Evolutionary conservation across 306 rosid species (phyloP), one percentile per base, ranked within the genome.

Genomic region (Ammopiptanthus mongolicus): DNA sequence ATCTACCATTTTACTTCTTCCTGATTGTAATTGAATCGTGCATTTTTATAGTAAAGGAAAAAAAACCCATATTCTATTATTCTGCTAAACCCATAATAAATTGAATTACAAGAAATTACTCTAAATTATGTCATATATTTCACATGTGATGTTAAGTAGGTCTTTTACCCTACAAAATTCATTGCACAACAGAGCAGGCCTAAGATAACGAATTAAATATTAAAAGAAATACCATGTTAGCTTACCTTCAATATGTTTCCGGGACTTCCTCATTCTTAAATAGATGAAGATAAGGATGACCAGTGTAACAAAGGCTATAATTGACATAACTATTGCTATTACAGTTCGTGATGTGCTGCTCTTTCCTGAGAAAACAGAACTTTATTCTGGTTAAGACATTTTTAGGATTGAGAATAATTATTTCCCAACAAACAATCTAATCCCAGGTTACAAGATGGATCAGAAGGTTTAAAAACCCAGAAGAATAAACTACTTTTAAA

Each of bases 301-400:
- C 42, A 87, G 71, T 23, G 21, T 53, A 17, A 67, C 21, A 14
- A 56, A 19, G 64, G 74, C 72, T 71, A 29, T 60, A 29, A 69
- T 28, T 18, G 86, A 62, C 70, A 78, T 83, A 75, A 67, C 69
- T 14, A 80, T 31, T 34, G 51, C 48, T 10, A 68, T 80, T 6
- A 75, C 48, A 56, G 19, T 78, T 23, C 53, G 15, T 14, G 83
- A 61, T 21, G 61, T 78, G 47, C 46, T 57, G 53, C 62, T 72
- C 34, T 47, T 72, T 19, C 81, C 91, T 87, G 89, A 41, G 11
- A 74, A 63, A 74, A 33, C 14, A 21, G 50, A 73, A 81, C 17
- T n/a, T 53, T 2, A 18, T n/a, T 6, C 33, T 21, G 8, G 15
- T 52, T n/a, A 44, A 64, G 17, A 39, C 22, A 31, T 51, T 51